phyloP scores from a whole-genome alignment of 2,329 filamentous ascomycete genomes.

The Ophiostoma ulmi region DNA sequence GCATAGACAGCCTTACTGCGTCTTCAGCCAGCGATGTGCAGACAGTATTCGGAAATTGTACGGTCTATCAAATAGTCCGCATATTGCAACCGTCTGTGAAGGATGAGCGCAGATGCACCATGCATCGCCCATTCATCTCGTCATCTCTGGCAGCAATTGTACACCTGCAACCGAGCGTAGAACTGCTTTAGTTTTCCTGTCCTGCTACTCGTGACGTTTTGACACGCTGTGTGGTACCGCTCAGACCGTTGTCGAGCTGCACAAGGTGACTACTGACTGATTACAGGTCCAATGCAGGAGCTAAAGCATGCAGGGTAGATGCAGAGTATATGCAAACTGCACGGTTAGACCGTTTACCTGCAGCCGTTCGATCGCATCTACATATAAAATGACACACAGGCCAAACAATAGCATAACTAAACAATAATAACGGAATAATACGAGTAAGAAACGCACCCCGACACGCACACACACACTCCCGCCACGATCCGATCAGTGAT shows the following conservation, averaged over 20 bases:
- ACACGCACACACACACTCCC: not conserved
- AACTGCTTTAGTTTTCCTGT: not conserved
- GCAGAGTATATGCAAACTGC: not conserved
- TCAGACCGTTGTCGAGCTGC: not conserved
- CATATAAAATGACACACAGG: too few species aligned
- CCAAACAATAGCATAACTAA: not conserved
- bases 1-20: not conserved
- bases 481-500: not conserved
- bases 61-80: not conserved
- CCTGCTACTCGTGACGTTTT: not conserved
- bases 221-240: not conserved
- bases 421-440: not conserved
- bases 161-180: not conserved
- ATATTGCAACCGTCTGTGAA: not conserved
- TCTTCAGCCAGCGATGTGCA: not conserved
- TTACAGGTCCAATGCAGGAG: not conserved
- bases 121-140: slow-evolving; percentile 1
- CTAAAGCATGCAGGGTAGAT: not conserved
- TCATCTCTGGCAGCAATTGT: not conserved
- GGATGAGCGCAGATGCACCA: not conserved
- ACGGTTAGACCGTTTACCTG: not conserved
- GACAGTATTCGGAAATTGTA: not conserved
- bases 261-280: not conserved
- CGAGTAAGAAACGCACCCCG: not conserved
- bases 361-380: not conserved